Base-by-base conservation (phyloP, 2,329 filamentous ascomycete species). In the Fusarium redolens region DNA sequence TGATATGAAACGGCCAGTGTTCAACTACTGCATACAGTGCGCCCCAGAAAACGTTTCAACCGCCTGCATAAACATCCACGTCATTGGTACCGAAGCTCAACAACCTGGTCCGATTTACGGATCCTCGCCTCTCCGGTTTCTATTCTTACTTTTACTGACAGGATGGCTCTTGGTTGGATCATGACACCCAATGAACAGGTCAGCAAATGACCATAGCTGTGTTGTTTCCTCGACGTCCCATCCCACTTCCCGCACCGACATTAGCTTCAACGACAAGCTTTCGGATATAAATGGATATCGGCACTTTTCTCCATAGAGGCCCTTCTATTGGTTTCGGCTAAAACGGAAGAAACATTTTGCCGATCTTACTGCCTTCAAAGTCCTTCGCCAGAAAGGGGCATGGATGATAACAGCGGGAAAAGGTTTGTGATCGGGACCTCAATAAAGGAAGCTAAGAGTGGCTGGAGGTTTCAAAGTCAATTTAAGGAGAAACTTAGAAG, bases 161-260 rank as follows among this genome's bases (percentile, higher is more conserved):
- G 17, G 15, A 12, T 8, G 8, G 38, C 2, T 25, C n/a, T 28
- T 17, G 3, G 6, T 28, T n/a, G 20, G 22, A n/a, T 0, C 15
- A 51, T 20, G 0, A 28, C 12, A 12, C 15, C 20, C 2, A 28
- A 13, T 1, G 22, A 14, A n/a, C 11, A 30, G n/a, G 20, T 20
- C 5, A 20, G 18, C 13, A 20, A 18, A 30, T 22, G 14, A 2
- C 7, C 48, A 18, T 37, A 10, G 17, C n/a, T n/a, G 4, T 28
- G 9, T n/a, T n/a, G 18, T 8, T 28, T 4, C 13, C 14, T 9
- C 14, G 7, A 28, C 5, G 11, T 20, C n/a, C 40, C 31, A 55
- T 57, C 54, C 54, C 54, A 57, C 54, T 33, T 57, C 30, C 54
- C 54, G 54, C 54, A 15, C 30, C n/a, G n/a, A 11, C 30, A 18